Conservation (phyloP, 768 basidiomycete species). For the Boletus subcaerulescens region DNA sequence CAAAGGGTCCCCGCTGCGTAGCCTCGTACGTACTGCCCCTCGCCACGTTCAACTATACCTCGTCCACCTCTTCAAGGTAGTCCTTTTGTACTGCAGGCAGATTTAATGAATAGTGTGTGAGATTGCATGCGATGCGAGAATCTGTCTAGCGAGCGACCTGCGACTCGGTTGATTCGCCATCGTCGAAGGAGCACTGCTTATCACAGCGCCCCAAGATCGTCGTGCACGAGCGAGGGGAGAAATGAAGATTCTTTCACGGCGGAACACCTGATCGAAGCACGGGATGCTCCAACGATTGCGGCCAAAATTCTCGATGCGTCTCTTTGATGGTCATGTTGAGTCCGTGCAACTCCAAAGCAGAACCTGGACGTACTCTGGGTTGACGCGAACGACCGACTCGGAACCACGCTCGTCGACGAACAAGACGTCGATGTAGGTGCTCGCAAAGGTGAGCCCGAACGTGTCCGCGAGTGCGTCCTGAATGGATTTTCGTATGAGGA, state of each 20-base stretch:
- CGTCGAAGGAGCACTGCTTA: slow-evolving; percentile 1
- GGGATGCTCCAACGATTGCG: slow-evolving; percentile 22
- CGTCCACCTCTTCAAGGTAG: neutral
- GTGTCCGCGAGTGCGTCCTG: slow-evolving; percentile 53
- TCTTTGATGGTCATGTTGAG: slow-evolving; percentile 10
- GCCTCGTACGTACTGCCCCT: neutral
- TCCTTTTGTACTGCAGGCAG: neutral
- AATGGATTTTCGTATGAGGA: slow-evolving; percentile 51
- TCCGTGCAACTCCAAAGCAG: neutral
- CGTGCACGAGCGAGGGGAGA: slow-evolving; percentile 29
- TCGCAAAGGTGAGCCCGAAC: slow-evolving; percentile 53
- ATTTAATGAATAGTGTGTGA: slow-evolving; percentile 1
- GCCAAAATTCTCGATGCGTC: slow-evolving; percentile 25
- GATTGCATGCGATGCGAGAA: neutral
- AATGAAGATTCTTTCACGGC: slow-evolving; percentile 28
- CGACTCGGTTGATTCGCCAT: slow-evolving; percentile 8
- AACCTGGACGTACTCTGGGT: slow-evolving; percentile 14
- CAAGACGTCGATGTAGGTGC: slow-evolving; percentile 57
- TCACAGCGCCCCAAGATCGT: slow-evolving; percentile 4
- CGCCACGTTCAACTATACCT: slow-evolving; percentile 5
- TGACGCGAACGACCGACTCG: slow-evolving; percentile 23
- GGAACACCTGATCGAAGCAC: slow-evolving; percentile 24
- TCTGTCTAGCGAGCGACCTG: neutral
- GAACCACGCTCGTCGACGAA: slow-evolving; percentile 38
- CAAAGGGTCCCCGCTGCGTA: slow-evolving; percentile 17